These are phyloP conservation scores for Metschnikowia sp. DNA, from an alignment of 805 yeast species.

Conservation along the genomic window DNA sequence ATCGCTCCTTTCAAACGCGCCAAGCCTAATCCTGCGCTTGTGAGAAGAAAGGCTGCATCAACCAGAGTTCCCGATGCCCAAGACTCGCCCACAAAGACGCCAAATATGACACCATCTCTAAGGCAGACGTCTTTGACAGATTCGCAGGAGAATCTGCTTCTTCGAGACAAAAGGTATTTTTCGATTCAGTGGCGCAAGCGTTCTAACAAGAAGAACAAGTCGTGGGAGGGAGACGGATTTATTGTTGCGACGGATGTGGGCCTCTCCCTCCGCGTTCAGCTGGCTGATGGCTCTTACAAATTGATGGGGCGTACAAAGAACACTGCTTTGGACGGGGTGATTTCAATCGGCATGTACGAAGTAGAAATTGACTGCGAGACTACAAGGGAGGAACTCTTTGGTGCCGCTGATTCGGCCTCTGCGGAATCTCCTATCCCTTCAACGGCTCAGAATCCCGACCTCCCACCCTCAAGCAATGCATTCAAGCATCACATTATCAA, in stretches of 20 bases:
- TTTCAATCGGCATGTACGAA: slow-evolving; percentile 58
- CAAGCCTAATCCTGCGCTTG: slow-evolving; percentile 3
- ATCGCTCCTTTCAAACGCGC: background rate
- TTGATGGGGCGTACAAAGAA: slow-evolving; percentile 14
- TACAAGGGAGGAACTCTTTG: slow-evolving; percentile 8
- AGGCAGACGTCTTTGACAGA: too few relatives aligned
- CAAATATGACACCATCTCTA: too few relatives aligned
- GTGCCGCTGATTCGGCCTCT: background rate
- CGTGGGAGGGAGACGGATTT: slow-evolving; percentile 93
- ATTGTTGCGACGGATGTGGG: slow-evolving; percentile 33
- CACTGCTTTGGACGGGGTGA: slow-evolving; percentile 23
- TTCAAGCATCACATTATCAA: slow-evolving; percentile 1
- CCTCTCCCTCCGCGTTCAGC: slow-evolving; percentile 26
- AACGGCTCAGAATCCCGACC: background rate
- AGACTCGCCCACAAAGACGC: too few relatives aligned
- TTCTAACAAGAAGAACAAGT: slow-evolving; percentile 74
- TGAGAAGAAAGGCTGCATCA: background rate
- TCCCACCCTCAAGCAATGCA: background rate
- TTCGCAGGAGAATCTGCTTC: too few relatives aligned
- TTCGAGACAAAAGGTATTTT: slow-evolving; percentile 10
- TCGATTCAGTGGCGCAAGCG: slow-evolving; percentile 66
- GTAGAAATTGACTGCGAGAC: slow-evolving; percentile 48
- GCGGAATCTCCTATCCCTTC: background rate
- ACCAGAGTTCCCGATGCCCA: background rate
- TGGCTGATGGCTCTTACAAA: slow-evolving; percentile 22